Percentiles rank a stretch among this genome's conserved stretches.
These are phyloP conservation scores for Penicillium simplicissimum DNA, from an alignment of 495 filamentous ascomycete species.

Conservation along the genomic window DNA sequence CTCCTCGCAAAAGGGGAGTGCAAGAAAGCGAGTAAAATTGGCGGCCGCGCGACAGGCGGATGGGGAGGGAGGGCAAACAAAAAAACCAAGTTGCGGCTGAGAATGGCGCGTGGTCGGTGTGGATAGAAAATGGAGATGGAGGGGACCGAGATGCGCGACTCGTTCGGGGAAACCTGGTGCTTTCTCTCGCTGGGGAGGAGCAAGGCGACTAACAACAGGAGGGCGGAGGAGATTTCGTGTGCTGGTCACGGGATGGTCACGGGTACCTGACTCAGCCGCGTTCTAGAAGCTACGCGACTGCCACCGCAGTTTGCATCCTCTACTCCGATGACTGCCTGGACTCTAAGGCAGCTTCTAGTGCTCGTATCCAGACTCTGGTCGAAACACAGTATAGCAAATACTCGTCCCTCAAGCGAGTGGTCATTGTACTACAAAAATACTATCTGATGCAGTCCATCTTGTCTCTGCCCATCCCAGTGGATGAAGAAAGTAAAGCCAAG, in stretches of 20 bases:
- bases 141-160: constrained; percentile 49
- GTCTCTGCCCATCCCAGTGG: background rate
- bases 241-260: constrained; percentile 20
- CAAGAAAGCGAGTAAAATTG: constrained; percentile 31
- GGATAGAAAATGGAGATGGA: constrained; percentile 48
- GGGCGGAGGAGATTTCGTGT: constrained; percentile 39
- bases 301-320: constrained; percentile 10
- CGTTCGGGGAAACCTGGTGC: constrained; percentile 48
- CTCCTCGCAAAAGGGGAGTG: constrained; percentile 26
- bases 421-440: background rate
- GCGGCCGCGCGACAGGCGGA: constrained; percentile 17
- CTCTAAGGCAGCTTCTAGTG: background rate
- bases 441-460: background rate
- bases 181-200: constrained; percentile 37
- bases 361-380: too few relatives aligned
- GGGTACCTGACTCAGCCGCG: constrained; percentile 1
- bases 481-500: background rate
- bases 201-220: constrained; percentile 40
- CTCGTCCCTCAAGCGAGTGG: background rate
- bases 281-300: constrained; percentile 1
- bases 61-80: constrained; percentile 24
- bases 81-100: constrained; percentile 33
- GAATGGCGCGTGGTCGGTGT: constrained; percentile 38
- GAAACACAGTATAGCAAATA: too few relatives aligned
- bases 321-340: background rate